phyloP scores from a whole-genome alignment of 75 land plant genomes.

The Sequoia sempervirens region DNA sequence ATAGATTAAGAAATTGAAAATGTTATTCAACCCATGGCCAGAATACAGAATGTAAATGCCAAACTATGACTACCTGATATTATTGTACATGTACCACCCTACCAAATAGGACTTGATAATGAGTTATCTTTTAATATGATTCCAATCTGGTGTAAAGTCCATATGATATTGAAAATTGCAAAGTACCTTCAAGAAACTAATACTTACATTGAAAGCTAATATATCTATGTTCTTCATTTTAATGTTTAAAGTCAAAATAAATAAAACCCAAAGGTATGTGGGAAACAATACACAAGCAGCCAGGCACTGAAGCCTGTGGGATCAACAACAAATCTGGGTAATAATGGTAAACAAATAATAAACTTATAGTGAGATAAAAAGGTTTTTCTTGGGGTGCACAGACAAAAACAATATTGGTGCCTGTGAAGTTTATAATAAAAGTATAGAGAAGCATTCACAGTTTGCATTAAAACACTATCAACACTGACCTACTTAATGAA shows the following conservation, averaged over 20 bases:
- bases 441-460: neutral
- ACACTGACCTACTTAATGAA: neutral
- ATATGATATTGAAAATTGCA: neutral
- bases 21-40: neutral
- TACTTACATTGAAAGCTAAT: too few relatives aligned
- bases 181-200: neutral
- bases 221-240: neutral
- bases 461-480: neutral
- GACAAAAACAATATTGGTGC: neutral
- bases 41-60: neutral
- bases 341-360: too few relatives aligned
- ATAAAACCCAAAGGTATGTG: neutral
- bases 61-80: neutral
- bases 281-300: neutral
- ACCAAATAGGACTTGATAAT: neutral
- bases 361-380: too few relatives aligned
- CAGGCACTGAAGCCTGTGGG: neutral
- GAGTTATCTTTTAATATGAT: neutral
- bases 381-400: neutral
- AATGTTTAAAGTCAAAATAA: neutral
- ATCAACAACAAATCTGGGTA: too few relatives aligned
- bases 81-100: neutral
- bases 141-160: neutral
- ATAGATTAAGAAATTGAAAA: neutral
- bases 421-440: neutral